These are phyloP conservation scores for Fusarium siculi DNA, from an alignment of 2,329 filamentous ascomycete species.

Conservation along the genomic window DNA sequence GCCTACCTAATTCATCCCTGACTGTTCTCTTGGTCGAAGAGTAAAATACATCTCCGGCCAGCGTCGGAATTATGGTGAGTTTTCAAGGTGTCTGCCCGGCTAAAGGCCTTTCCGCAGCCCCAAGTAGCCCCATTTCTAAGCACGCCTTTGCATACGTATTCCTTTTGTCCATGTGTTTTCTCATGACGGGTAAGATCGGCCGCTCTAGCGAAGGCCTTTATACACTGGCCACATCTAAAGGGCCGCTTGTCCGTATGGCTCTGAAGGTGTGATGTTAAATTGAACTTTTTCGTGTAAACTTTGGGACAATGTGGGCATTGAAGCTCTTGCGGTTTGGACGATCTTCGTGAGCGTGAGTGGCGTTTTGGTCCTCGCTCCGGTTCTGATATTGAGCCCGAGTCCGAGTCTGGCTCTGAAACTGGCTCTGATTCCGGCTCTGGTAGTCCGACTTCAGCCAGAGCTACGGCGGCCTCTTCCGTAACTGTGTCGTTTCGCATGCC, in stretches of 20 bases:
- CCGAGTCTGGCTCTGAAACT: too few relatives aligned
- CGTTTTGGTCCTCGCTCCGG: too few relatives aligned
- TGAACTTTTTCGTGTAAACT: too few relatives aligned
- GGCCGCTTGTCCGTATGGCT: too few relatives aligned
- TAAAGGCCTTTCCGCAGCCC: not conserved
- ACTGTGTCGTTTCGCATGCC: accelerated
- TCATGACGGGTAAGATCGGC: accelerated
- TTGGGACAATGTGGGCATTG: too few relatives aligned
- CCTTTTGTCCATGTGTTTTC: accelerated
- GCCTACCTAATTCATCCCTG: too few relatives aligned
- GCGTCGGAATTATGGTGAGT: not conserved
- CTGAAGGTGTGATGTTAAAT: too few relatives aligned
- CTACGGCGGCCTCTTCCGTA: accelerated
- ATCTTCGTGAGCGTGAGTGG: too few relatives aligned
- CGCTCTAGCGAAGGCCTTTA: accelerated
- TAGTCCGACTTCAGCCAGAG: too few relatives aligned
- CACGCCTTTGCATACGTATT: accelerated
- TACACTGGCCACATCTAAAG: not conserved
- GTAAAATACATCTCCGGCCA: not conserved
- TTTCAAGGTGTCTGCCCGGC: not conserved
- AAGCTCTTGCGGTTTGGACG: too few relatives aligned
- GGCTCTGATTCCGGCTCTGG: too few relatives aligned
- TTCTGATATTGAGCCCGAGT: too few relatives aligned
- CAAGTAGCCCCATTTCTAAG: not conserved
- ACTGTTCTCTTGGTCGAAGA: not conserved